These are phyloP conservation scores for Thielaviopsis ethacetica DNA, from an alignment of 2,329 filamentous ascomycete species.

Conservation along the genomic window DNA sequence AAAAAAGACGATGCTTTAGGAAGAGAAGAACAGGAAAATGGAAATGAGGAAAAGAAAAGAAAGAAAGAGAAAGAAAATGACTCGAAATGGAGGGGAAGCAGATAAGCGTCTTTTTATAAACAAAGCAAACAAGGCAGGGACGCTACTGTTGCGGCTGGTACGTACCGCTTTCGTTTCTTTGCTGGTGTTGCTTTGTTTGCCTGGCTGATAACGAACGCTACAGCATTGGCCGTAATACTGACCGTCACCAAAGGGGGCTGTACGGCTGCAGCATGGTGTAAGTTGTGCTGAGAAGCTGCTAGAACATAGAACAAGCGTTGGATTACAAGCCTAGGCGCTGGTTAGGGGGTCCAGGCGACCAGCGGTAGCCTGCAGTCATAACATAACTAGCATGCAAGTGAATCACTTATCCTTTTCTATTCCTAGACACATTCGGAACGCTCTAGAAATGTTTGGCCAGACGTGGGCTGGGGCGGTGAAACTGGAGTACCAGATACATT, in stretches of 20 bases:
- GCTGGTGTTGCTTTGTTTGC: not conserved
- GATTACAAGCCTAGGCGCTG: not conserved
- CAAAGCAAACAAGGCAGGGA: slow-evolving; percentile 14
- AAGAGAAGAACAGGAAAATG: slow-evolving; percentile 10
- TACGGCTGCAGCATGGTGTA: not conserved
- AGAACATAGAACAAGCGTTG: not conserved
- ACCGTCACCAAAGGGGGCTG: not conserved
- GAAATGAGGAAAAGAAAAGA: slow-evolving; percentile 10
- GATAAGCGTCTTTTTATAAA: slow-evolving; percentile 8
- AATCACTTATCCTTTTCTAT: not conserved
- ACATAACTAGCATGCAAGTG: not conserved
- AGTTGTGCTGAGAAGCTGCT: not conserved
- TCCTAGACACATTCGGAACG: not conserved
- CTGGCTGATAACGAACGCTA: not conserved
- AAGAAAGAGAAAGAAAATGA: slow-evolving; percentile 14
- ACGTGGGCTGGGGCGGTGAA: not conserved
- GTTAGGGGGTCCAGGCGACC: not conserved
- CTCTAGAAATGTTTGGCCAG: not conserved
- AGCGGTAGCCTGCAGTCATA: not conserved
- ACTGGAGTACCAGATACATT: slow-evolving; percentile 4
- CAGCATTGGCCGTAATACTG: no score
- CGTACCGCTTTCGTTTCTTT: not conserved
- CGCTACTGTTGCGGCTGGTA: no score
- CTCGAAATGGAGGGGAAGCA: slow-evolving; percentile 18
- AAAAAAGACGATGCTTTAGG: slow-evolving; percentile 1